phyloP scores from a whole-genome alignment of 2,329 filamentous ascomycete genomes.

The Aspergillus texensis region DNA sequence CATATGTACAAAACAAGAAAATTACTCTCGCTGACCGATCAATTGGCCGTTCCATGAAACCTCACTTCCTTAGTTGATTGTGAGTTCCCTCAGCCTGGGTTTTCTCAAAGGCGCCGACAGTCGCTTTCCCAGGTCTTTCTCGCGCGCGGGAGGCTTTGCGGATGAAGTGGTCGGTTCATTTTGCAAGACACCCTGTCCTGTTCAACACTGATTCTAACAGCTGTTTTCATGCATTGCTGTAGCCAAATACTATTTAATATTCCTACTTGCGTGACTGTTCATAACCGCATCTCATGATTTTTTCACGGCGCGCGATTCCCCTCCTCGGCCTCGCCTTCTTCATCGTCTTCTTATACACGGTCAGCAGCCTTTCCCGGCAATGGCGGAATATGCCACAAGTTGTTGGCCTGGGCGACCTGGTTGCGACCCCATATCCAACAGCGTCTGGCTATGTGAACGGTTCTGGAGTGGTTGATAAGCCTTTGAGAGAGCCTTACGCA shows the following conservation, averaged over 20 bases:
- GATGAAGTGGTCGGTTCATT: background rate
- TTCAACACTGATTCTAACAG: background rate
- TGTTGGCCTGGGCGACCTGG: slow-evolving; percentile 41
- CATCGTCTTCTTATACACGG: slow-evolving; percentile 31
- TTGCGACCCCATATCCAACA: slow-evolving; percentile 17
- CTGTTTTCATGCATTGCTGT: background rate
- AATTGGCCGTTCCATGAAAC: background rate
- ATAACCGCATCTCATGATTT: slow-evolving; percentile 32
- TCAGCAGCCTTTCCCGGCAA: slow-evolving; percentile 34
- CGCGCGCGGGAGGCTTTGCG: background rate
- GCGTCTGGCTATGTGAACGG: slow-evolving; percentile 20
- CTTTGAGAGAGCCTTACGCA: slow-evolving; percentile 26
- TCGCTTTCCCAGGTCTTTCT: background rate
- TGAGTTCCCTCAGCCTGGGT: background rate
- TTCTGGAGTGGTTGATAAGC: slow-evolving; percentile 15
- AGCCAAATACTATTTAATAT: background rate
- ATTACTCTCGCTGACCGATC: background rate
- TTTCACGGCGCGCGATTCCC: slow-evolving; percentile 34
- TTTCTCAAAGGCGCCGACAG: background rate
- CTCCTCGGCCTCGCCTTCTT: slow-evolving; percentile 38
- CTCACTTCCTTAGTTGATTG: background rate
- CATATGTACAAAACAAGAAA: background rate
- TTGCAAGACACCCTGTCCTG: background rate
- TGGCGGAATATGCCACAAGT: slow-evolving; percentile 40
- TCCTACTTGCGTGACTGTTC: slow-evolving; percentile 11